Evolutionary conservation across 2,329 filamentous ascomycete species (phyloP), one percentile per base, ranked within the genome.

Genomic region (Paecilomyces fulvus): DNA sequence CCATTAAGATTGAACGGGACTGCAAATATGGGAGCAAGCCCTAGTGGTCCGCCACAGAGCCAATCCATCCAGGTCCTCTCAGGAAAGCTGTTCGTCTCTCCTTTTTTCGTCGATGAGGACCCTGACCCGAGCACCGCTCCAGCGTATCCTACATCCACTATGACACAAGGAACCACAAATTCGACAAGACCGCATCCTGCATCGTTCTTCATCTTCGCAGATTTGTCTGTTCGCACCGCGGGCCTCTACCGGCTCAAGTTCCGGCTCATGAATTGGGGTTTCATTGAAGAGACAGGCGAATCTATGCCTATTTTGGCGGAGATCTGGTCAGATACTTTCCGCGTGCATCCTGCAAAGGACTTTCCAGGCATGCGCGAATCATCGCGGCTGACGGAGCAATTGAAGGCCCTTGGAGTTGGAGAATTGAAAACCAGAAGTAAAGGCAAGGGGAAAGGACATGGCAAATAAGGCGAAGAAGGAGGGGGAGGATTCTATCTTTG

Each of bases 151-250:
- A 64, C 66, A 3, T 49, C 25, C 12, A 53, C 55, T 9, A 50
- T 11, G n/a, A 10, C 6, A 55, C 46, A 58, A 49, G 9, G 60
- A 37, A n/a, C 52, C 43, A 6, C 30, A 49, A 50, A 51, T n/a
- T 56, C 46, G 54, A 37, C 55, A 28, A 50, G 54, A 52, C 56
- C 55, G 30, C 63, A 67, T 3, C 74, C 75, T 3, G 70, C 73
- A 20, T 69, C 72, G 1, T 79, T 78, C 59, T 79, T 78, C 61
- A 74, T 78, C 25, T 79, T 79, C 53, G 68, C 75, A 0, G 76
- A 79, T 60, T 68, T 79, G 1, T 78, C 76, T 2, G 70, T 78
- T 21, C 75, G 76, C 50, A 72, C 71, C 7, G 73, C 75, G 20
- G 77, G 77, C 0, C 55, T 71, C 3, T 79, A 78, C 59, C 71